Evolutionary conservation across 139 green algal genomes (phyloP).

Genomic region (Auxenochlorella protothecoides): DNA sequence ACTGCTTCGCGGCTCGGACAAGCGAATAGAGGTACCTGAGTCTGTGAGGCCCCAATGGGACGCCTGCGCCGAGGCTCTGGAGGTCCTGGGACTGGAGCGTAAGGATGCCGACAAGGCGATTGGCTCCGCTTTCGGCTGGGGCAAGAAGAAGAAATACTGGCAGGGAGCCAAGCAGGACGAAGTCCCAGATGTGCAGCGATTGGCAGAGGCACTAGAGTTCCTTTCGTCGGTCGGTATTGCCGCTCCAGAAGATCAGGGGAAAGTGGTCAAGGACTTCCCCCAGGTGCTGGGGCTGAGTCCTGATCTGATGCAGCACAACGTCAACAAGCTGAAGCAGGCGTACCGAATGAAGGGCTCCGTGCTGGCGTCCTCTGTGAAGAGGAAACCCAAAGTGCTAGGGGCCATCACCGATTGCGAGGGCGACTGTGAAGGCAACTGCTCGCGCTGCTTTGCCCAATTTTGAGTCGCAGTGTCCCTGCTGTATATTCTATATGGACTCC

Average conservation of each 20-base stretch:
- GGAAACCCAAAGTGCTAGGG: constrained; percentile 26
- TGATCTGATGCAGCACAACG: constrained; percentile 17
- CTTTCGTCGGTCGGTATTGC: neutral
- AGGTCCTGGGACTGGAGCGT: too few species aligned
- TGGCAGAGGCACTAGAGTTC: neutral
- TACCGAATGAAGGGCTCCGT: constrained; percentile 27
- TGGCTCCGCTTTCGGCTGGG: neutral
- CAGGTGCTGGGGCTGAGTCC: constrained; percentile 4
- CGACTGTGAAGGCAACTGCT: constrained; percentile 30
- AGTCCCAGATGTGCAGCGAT: neutral
- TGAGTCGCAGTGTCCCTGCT: constrained; percentile 1
- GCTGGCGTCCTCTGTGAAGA: constrained; percentile 19
- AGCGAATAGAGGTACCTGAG: too few species aligned
- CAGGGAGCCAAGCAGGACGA: neutral
- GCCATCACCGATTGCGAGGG: constrained; percentile 31
- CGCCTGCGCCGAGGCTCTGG: too few species aligned
- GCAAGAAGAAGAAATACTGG: neutral
- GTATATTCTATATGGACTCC: neutral
- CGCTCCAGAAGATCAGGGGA: neutral
- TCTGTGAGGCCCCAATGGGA: too few species aligned
- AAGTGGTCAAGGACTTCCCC: constrained; percentile 1
- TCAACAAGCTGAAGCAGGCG: constrained; percentile 22
- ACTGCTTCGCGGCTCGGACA: too few species aligned
- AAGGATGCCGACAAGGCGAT: neutral
- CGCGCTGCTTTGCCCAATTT: constrained; percentile 31